Percentiles rank a stretch among this genome's conserved stretches.
phyloP scores from a whole-genome alignment of 225 moss, liverwort and hornwort species.

The Lunularia cruciata region DNA sequence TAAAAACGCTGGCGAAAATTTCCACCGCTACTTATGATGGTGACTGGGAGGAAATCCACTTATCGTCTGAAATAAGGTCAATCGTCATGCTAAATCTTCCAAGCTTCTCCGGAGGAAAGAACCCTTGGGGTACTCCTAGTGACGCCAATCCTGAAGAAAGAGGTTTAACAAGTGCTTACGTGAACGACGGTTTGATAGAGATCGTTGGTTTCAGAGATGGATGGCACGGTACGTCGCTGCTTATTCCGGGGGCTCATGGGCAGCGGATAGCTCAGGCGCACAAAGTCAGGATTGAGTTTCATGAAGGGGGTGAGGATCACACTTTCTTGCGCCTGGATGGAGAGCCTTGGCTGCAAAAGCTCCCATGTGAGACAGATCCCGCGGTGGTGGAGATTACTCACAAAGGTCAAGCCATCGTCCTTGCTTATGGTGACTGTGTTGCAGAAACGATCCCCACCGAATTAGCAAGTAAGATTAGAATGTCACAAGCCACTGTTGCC shows the following conservation, averaged over 20 bases:
- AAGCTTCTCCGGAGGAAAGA: conserved; percentile 79
- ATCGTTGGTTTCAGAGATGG: conserved; percentile 80
- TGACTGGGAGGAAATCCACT: conserved; percentile 45
- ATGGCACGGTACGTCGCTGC: conserved; percentile 69
- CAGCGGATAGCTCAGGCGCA: conserved; percentile 83
- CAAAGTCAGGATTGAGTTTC: conserved; percentile 67
- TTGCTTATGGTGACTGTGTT: conserved; percentile 43
- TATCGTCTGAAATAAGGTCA: conserved; percentile 60
- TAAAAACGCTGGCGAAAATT: conserved; percentile 55
- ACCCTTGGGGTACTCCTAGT: conserved; percentile 73
- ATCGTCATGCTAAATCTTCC: conserved; percentile 80
- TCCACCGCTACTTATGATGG: conserved; percentile 56
- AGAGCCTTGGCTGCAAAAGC: conserved; percentile 77
- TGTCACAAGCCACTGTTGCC: no score
- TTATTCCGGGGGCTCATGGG: conserved; percentile 58
- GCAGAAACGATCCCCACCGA: conserved; percentile 36
- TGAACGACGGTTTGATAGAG: conserved; percentile 80
- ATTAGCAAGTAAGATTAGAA: no score
- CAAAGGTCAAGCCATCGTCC: conserved; percentile 62
- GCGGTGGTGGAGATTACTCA: conserved; percentile 73
- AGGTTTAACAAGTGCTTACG: conserved; percentile 57
- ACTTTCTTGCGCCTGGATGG: conserved; percentile 82
- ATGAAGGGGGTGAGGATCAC: conserved; percentile 50
- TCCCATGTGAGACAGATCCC: conserved; percentile 46
- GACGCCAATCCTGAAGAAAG: conserved; percentile 44